Conservation (phyloP, 1,284 basidiomycete species). For the Agroathelia rolfsii region DNA sequence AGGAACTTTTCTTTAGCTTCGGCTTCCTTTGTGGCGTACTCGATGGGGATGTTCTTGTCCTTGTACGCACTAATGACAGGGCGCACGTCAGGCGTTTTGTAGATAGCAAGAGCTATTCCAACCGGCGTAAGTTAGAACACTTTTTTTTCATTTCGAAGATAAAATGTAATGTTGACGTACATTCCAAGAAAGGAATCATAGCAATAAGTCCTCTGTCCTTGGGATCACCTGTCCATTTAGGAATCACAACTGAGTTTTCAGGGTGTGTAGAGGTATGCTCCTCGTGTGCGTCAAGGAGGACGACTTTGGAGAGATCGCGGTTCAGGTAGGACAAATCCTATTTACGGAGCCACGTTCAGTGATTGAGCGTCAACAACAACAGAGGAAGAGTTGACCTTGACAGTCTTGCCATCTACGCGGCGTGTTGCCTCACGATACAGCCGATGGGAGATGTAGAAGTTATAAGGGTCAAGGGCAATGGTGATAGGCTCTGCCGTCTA, state of each 20-base stretch:
- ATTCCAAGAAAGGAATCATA: slow-evolving; percentile 95
- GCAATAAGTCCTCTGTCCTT: slow-evolving; percentile 77
- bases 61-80: slow-evolving; percentile 79
- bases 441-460: slow-evolving; percentile 81
- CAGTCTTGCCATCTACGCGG: slow-evolving; percentile 66
- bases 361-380: slow-evolving; percentile 1
- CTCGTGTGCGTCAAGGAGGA: slow-evolving; percentile 79
- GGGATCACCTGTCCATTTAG: slow-evolving; percentile 81
- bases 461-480: slow-evolving; percentile 92
- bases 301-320: slow-evolving; percentile 85
- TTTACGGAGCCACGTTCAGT: neutral
- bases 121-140: no score
- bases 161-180: slow-evolving; percentile 35
- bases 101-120: slow-evolving; percentile 75
- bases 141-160: no score
- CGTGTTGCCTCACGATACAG: slow-evolving; percentile 88
- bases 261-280: slow-evolving; percentile 77
- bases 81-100: slow-evolving; percentile 77
- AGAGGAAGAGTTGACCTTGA: slow-evolving; percentile 48
- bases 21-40: slow-evolving; percentile 83
- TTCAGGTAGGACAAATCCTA: slow-evolving; percentile 89
- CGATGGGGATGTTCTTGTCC: slow-evolving; percentile 81
- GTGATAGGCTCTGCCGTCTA: slow-evolving; percentile 86
- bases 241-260: slow-evolving; percentile 81
- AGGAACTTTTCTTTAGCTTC: slow-evolving; percentile 70